These are phyloP conservation scores for Uronychia setigera DNA, from an alignment of 73 alveolate genomes.

Conservation along the genomic window DNA sequence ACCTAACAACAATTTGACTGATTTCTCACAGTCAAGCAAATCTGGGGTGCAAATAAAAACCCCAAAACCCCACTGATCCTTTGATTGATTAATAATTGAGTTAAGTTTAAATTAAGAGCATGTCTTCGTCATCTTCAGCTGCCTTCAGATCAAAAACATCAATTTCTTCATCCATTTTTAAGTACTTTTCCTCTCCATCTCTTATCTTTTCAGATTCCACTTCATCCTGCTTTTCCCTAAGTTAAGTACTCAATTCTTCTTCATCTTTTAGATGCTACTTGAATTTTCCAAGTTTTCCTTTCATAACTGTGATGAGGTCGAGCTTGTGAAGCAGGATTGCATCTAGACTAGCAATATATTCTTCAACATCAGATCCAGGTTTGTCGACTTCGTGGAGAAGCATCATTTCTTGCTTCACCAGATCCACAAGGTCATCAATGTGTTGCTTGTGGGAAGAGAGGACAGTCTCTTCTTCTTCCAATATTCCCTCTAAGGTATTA, in stretches of 20 bases:
- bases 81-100: too few species aligned
- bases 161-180: too few species aligned
- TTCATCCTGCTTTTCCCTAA: conserved; percentile 41
- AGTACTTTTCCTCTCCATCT: too few species aligned
- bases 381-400: conserved; percentile 70
- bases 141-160: too few species aligned
- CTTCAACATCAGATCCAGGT: conserved; percentile 74
- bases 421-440: conserved; percentile 74
- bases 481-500: conserved; percentile 25
- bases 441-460: conserved; percentile 63
- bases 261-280: conserved; percentile 53
- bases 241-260: conserved; percentile 40
- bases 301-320: conserved; percentile 42
- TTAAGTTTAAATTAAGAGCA: too few species aligned
- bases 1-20: too few species aligned
- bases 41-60: too few species aligned
- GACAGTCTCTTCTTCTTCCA: conserved; percentile 74
- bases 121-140: too few species aligned
- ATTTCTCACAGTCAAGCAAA: too few species aligned
- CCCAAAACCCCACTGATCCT: too few species aligned
- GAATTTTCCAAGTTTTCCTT: conserved; percentile 55
- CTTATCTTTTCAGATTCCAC: too few species aligned
- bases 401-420: conserved; percentile 67
- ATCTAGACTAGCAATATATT: conserved; percentile 62
- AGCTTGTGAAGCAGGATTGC: conserved; percentile 64